phyloP scores from a whole-genome alignment of 352 stramenopile species.

The Pythium phragmiticola region DNA sequence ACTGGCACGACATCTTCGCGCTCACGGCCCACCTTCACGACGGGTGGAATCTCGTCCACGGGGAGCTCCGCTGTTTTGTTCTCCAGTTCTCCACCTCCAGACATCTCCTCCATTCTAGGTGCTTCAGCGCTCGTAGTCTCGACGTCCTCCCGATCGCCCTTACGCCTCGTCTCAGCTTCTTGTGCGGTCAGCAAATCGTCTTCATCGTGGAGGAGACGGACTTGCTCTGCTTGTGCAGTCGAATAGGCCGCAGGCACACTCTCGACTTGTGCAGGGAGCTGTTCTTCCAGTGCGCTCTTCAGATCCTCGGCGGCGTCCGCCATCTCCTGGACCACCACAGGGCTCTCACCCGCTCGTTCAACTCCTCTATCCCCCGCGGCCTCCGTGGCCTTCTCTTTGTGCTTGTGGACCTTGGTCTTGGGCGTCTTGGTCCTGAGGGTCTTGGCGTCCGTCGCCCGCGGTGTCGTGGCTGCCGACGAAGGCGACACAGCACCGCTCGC shows the following conservation, averaged over 20 bases:
- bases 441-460: conserved; percentile 2
- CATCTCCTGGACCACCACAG: neutral
- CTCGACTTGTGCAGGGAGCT: no score
- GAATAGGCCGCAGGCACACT: no score
- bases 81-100: no score
- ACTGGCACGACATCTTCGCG: neutral
- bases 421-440: conserved; percentile 12
- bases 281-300: neutral
- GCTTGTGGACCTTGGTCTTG: conserved; percentile 1
- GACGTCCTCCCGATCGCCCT: neutral
- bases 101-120: neutral
- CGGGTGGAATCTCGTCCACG: neutral
- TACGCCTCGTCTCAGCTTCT: neutral
- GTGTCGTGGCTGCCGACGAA: conserved; percentile 3
- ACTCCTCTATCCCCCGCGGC: neutral
- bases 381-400: neutral
- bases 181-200: neutral
- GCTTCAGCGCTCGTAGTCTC: neutral
- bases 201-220: neutral
- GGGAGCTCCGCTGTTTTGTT: neutral
- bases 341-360: neutral
- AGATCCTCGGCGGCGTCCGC: neutral
- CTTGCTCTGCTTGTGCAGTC: neutral
- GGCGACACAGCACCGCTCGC: neutral
- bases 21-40: neutral